These are phyloP conservation scores for Entelexis sorbosivorans DNA, from an alignment of 1,139 yeast genomes.

Conservation along the genomic window DNA sequence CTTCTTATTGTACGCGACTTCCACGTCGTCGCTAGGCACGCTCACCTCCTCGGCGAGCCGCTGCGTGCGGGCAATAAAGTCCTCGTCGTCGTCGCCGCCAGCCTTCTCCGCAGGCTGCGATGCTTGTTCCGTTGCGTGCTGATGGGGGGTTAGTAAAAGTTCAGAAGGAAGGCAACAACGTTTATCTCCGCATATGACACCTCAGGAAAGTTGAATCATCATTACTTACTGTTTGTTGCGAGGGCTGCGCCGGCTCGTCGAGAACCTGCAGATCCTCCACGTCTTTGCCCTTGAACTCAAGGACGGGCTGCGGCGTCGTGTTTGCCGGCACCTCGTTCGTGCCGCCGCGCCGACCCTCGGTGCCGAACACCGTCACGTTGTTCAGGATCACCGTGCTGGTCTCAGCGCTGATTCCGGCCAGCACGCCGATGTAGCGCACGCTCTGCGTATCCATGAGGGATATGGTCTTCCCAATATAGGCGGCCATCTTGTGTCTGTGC, in stretches of 20 bases:
- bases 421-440: constrained; percentile 64
- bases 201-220: constrained; percentile 24
- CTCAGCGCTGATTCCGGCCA: constrained; percentile 80
- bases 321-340: constrained; percentile 65
- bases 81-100: constrained; percentile 9
- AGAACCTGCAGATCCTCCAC: constrained; percentile 81
- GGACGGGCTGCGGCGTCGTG: constrained; percentile 60
- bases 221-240: constrained; percentile 33
- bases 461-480: constrained; percentile 79
- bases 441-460: constrained; percentile 82
- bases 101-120: not conserved
- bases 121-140: not conserved
- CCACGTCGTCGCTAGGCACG: constrained; percentile 34
- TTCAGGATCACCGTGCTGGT: constrained; percentile 82
- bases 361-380: constrained; percentile 76
- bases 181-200: constrained; percentile 23
- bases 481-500: not conserved
- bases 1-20: constrained; percentile 48
- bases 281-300: constrained; percentile 84
- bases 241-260: constrained; percentile 37
- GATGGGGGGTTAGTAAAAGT: constrained; percentile 19
- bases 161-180: constrained; percentile 40
- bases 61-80: constrained; percentile 15
- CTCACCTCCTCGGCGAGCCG: constrained; percentile 24
- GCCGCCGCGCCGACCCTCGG: constrained; percentile 80